Percentiles rank a stretch among this genome's conserved stretches.
Conservation (phyloP, 1,139 yeast species). For the Blastobotrys illinoisensis region DNA sequence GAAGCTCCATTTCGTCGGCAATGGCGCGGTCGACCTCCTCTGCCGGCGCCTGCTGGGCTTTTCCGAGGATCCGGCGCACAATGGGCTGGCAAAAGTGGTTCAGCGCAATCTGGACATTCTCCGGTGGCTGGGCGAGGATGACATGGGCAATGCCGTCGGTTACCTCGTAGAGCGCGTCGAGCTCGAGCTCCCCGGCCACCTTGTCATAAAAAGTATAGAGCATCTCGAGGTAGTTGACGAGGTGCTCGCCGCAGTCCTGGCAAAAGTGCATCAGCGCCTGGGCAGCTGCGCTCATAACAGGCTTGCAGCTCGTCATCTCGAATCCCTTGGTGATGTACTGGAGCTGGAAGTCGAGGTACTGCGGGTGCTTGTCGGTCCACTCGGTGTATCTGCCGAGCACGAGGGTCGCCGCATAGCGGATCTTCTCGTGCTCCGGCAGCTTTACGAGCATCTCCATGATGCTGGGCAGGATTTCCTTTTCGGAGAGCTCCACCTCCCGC, state of each 20-base stretch:
- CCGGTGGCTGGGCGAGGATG: constrained; percentile 50
- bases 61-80: constrained; percentile 40
- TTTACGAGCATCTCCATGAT: constrained; percentile 66
- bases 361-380: constrained; percentile 88
- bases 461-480: constrained; percentile 65
- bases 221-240: constrained; percentile 70
- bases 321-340: constrained; percentile 82
- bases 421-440: constrained; percentile 80
- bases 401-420: constrained; percentile 86
- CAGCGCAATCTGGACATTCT: constrained; percentile 38
- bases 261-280: constrained; percentile 94
- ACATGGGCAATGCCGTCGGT: constrained; percentile 91
- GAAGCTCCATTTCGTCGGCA: constrained; percentile 72
- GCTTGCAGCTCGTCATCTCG: constrained; percentile 34
- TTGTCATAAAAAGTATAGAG: constrained; percentile 69
- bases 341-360: constrained; percentile 73
- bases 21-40: constrained; percentile 43
- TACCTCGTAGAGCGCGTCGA: constrained; percentile 68
- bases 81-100: constrained; percentile 67
- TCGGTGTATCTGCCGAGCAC: constrained; percentile 92
- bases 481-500: constrained; percentile 69
- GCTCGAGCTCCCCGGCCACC: constrained; percentile 51
- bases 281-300: constrained; percentile 76
- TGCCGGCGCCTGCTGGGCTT: constrained; percentile 27
- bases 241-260: constrained; percentile 72